Percentiles rank a stretch among this genome's conserved stretches.
These are phyloP conservation scores for Agapanthus africanus DNA, from an alignment of 106 monocot genomes.

Conservation along the genomic window DNA sequence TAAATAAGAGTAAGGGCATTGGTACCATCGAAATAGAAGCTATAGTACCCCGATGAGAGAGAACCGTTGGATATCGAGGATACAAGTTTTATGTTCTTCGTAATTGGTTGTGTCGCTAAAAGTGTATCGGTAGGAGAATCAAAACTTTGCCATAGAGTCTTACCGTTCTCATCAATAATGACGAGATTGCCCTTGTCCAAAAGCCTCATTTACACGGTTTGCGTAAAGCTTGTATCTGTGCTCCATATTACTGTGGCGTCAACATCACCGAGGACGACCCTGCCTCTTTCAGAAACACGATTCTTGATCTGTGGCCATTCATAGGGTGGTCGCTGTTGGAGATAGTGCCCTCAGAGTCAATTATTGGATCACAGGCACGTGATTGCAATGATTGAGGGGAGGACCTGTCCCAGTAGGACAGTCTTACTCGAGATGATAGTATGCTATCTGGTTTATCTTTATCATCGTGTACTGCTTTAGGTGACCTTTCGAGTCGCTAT, in stretches of 20 bases:
- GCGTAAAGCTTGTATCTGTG: slow-evolving; percentile 17
- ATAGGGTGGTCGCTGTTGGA: slow-evolving; percentile 35
- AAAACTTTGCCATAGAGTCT: slow-evolving; percentile 35
- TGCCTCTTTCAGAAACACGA: slow-evolving; percentile 9
- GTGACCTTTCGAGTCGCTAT: no score
- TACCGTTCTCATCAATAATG: slow-evolving; percentile 7
- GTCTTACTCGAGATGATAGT: no score
- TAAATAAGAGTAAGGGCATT: slow-evolving; percentile 18
- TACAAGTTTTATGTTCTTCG: slow-evolving; percentile 16
- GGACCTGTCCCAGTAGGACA: no score
- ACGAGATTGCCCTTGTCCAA: slow-evolving; percentile 32
- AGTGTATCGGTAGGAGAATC: slow-evolving; percentile 40
- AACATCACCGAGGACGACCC: slow-evolving; percentile 20
- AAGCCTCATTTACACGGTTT: slow-evolving; percentile 10
- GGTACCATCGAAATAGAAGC: slow-evolving; percentile 12
- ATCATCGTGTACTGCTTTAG: no score
- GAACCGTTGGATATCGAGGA: slow-evolving; percentile 1
- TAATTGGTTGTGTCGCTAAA: slow-evolving; percentile 29
- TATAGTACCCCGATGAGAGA: slow-evolving; percentile 17
- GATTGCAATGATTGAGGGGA: no score
- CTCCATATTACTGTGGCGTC: slow-evolving; percentile 28
- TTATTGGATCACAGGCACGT: no score
- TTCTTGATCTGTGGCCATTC: slow-evolving; percentile 30
- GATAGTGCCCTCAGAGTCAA: no score
- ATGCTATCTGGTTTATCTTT: no score